phyloP scores from a whole-genome alignment of 768 basidiomycete genomes.

The Lactarius evosmus region DNA sequence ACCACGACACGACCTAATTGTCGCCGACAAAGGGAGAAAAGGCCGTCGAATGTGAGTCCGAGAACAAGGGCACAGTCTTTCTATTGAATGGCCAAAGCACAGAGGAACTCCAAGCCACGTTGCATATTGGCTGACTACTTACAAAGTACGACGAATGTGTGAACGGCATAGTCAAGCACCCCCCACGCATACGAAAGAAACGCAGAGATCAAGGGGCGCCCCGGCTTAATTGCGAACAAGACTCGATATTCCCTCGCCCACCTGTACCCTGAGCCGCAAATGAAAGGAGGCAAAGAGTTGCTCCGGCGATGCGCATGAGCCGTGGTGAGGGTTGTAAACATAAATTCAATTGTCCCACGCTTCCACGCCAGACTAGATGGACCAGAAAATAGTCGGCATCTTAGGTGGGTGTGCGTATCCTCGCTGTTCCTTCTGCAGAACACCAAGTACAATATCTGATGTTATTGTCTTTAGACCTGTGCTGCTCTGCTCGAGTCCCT shows the following conservation, averaged over 20 bases:
- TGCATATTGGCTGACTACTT: constrained; percentile 5
- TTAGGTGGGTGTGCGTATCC: constrained; percentile 39
- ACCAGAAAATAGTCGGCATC: constrained; percentile 36
- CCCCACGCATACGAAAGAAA: constrained; percentile 44
- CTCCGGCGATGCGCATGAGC: constrained; percentile 39
- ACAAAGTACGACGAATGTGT: constrained; percentile 40
- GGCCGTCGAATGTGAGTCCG: not conserved
- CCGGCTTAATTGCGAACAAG: constrained; percentile 78
- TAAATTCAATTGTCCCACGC: not conserved
- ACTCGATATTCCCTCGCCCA: constrained; percentile 43
- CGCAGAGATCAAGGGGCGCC: constrained; percentile 50
- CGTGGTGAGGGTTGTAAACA: constrained; percentile 39
- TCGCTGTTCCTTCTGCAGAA: not conserved
- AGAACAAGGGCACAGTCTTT: not conserved
- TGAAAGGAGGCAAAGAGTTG: constrained; percentile 52
- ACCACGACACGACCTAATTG: not conserved
- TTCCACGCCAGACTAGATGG: constrained; percentile 21
- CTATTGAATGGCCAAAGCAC: not conserved
- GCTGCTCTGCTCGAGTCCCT: not conserved
- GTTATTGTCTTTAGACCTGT: constrained; percentile 7
- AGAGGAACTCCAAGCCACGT: too few relatives aligned
- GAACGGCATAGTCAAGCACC: constrained; percentile 76
- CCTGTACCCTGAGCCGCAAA: constrained; percentile 51
- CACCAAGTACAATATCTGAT: not conserved
- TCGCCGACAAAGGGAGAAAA: not conserved